Evolutionary conservation across 805 yeast species (phyloP).

Genomic region (Starmerella davenportii): DNA sequence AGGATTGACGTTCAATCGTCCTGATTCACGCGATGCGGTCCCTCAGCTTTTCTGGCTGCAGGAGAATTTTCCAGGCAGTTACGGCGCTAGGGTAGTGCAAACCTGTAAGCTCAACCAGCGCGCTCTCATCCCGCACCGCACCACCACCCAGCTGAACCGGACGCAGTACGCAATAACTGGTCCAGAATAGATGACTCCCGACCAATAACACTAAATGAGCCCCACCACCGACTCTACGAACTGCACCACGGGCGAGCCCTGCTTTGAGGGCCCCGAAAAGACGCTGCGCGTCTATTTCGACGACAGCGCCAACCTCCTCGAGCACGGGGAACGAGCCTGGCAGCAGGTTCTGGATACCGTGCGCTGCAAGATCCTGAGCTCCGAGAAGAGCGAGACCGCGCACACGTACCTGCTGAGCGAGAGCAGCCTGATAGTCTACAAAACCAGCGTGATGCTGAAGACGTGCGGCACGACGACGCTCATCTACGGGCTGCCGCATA

Average conservation of each 20-base stretch:
- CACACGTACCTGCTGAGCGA: slow-evolving; percentile 81
- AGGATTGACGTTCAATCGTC: too few species aligned
- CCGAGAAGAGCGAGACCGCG: slow-evolving; percentile 40
- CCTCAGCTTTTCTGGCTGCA: too few species aligned
- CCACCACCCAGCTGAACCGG: too few species aligned
- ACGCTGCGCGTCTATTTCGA: slow-evolving; percentile 79
- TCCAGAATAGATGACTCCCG: too few species aligned
- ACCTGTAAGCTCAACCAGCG: too few species aligned
- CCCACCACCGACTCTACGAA: neutral
- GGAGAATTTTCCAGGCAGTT: too few species aligned
- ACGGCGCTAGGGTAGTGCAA: too few species aligned
- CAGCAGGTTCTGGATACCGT: slow-evolving; percentile 59
- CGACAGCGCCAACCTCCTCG: slow-evolving; percentile 33
- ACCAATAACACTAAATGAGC: too few species aligned
- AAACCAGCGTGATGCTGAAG: slow-evolving; percentile 68
- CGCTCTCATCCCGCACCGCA: too few species aligned
- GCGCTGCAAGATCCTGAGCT: slow-evolving; percentile 73
- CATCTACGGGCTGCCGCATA: slow-evolving; percentile 48
- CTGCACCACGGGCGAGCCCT: neutral
- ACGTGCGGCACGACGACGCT: slow-evolving; percentile 96
- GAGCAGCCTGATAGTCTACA: slow-evolving; percentile 74
- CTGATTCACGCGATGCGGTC: too few species aligned
- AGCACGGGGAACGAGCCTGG: slow-evolving; percentile 52
- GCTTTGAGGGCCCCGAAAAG: slow-evolving; percentile 92
- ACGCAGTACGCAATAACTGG: too few species aligned